These are phyloP conservation scores for Kurtzmaniella quercitrusa DNA, from an alignment of 1,139 yeast species.

Conservation along the genomic window DNA sequence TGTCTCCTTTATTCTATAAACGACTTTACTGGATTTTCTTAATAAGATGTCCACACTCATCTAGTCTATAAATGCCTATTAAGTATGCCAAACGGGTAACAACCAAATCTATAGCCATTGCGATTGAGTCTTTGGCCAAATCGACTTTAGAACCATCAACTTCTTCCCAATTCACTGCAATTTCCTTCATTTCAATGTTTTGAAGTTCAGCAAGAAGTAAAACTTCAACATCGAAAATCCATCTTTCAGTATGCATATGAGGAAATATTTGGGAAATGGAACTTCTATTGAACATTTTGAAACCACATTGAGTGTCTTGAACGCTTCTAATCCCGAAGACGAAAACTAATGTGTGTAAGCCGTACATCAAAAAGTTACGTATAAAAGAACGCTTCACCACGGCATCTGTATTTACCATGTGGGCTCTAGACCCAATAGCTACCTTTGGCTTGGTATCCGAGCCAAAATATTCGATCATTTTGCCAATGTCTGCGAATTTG, in stretches of 20 bases:
- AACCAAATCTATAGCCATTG: slow-evolving; percentile 93
- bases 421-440: slow-evolving; percentile 93
- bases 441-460: slow-evolving; percentile 42
- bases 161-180: slow-evolving; percentile 95
- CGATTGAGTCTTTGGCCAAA: slow-evolving; percentile 82
- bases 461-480: slow-evolving; percentile 44
- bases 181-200: slow-evolving; percentile 61
- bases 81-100: slow-evolving; percentile 87
- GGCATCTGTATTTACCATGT: slow-evolving; percentile 94
- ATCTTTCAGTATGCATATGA: slow-evolving; percentile 91
- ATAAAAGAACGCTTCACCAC: slow-evolving; percentile 88
- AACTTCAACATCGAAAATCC: slow-evolving; percentile 97
- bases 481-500: slow-evolving; percentile 62
- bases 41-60: slow-evolving; percentile 22
- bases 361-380: slow-evolving; percentile 89
- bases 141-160: slow-evolving; percentile 93
- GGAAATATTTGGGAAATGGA: slow-evolving; percentile 74
- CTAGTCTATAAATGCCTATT: slow-evolving; percentile 66
- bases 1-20: neutral
- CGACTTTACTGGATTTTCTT: slow-evolving; percentile 2
- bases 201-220: slow-evolving; percentile 76
- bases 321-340: slow-evolving; percentile 85
- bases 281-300: slow-evolving; percentile 76
- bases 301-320: slow-evolving; percentile 96
- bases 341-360: slow-evolving; percentile 79